Base-by-base conservation (phyloP, 2,329 filamentous ascomycete genomes). In the Curvularia lunata region DNA sequence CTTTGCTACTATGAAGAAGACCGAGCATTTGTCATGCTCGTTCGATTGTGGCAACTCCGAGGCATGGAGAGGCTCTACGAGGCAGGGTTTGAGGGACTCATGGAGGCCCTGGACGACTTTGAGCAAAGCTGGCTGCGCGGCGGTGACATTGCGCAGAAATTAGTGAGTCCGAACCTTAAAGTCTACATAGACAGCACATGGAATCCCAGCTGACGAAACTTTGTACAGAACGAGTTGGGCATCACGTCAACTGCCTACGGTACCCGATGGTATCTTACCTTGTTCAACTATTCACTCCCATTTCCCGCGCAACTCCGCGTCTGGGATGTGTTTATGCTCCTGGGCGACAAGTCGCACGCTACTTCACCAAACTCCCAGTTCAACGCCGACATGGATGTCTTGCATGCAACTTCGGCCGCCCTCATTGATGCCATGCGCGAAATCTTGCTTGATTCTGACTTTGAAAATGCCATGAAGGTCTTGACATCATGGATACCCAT, bases 1-100 rank as follows among this genome's bases (percentile, higher is more conserved):
- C 85, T 99, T 6, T 97, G 94, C 74, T 99, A 99, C 75, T 99
- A 93, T 76, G 94, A 98, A 64, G 95, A 99, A 77, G 95, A 97
- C 76, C 88, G 88, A 67, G 88, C 91, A 5, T 99, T 99, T 70
- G 87, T 98, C 47, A 98, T 99, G 95, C 81, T 98, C 52, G 93
- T 96, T n/a, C 87, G 95, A 23, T 83, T 99, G 71, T 99, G 94
- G 92, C 87, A 92, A 72, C 83, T 96, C 58, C 88, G 95, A 57
- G 94, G 95, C 1, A 82, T 99, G 12, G 91, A 93, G 67, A 85
- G 88, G 45, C 84, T 99, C 1, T 99, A 98, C 73, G 85, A 87
- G 61, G 86, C 88, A 9, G 93, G 92, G 0, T 98, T 98, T 75
- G 85, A 85, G 40, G 93, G 94, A 13, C 80, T 99, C 51, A 94